These are phyloP conservation scores for Tetracentron sinense DNA, from an alignment of 164 flowering plant species.

Conservation along the genomic window DNA sequence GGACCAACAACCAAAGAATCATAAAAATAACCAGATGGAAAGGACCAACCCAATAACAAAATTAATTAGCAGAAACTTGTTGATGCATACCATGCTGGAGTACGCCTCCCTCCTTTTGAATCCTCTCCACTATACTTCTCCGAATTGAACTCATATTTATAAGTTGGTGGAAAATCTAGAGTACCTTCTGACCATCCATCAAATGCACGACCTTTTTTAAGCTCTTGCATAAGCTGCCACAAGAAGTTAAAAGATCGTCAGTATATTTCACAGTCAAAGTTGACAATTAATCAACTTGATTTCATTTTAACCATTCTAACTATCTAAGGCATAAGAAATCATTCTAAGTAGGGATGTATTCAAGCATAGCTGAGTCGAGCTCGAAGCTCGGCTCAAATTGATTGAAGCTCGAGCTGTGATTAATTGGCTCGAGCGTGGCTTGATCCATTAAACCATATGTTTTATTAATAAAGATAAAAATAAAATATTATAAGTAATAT, in stretches of 20 bases:
- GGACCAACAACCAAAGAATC: background rate
- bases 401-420: no score
- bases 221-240: constrained; percentile 63
- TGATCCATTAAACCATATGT: no score
- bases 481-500: no score
- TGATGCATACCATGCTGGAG: constrained; percentile 81
- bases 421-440: no score
- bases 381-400: no score
- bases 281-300: background rate
- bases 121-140: constrained; percentile 67
- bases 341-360: no score
- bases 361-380: no score
- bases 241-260: constrained; percentile 4
- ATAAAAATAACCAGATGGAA: background rate
- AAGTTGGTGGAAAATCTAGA: constrained; percentile 83
- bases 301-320: no score
- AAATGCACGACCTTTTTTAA: constrained; percentile 75
- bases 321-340: no score
- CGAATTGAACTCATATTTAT: constrained; percentile 79
- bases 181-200: constrained; percentile 95
- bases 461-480: no score
- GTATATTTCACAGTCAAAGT: constrained; percentile 1
- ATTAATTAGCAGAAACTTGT: background rate
- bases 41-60: background rate
- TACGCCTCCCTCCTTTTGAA: constrained; percentile 79